Evolutionary conservation across 495 filamentous ascomycete genomes (phyloP).

Genomic region (Emericellopsis terricola): DNA sequence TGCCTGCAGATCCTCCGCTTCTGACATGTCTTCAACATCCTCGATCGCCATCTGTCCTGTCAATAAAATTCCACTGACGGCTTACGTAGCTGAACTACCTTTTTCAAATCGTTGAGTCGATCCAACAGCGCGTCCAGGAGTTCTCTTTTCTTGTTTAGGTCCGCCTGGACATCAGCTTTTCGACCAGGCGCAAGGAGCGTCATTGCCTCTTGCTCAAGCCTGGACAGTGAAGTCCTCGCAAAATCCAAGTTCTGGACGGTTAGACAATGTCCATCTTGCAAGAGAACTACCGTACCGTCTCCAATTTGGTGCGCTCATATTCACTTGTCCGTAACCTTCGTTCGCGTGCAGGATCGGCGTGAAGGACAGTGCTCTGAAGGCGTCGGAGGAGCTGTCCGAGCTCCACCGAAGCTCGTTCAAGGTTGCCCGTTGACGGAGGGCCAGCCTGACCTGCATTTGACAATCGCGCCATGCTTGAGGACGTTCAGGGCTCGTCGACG

Average conservation of each 20-base stretch:
- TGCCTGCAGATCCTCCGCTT: constrained; percentile 31
- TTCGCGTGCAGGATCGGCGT: constrained; percentile 40
- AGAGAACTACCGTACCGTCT: constrained; percentile 30
- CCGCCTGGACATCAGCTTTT: constrained; percentile 46
- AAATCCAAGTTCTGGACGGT: constrained; percentile 54
- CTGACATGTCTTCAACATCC: constrained; percentile 23
- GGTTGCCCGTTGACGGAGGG: not conserved
- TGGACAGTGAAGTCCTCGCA: constrained; percentile 55
- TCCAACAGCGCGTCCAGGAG: constrained; percentile 39
- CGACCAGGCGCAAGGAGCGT: constrained; percentile 43
- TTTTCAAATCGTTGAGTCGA: constrained; percentile 40
- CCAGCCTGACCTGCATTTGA: not conserved
- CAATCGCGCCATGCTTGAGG: not conserved
- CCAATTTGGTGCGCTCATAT: constrained; percentile 51
- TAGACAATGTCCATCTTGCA: not conserved
- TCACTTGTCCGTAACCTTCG: constrained; percentile 39
- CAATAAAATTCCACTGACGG: not conserved
- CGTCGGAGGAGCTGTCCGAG: constrained; percentile 57
- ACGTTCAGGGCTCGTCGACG: too few relatives aligned
- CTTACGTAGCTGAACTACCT: constrained; percentile 17
- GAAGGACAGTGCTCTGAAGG: constrained; percentile 54
- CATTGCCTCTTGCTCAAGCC: constrained; percentile 56
- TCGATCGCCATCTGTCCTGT: not conserved
- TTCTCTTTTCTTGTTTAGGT: constrained; percentile 45
- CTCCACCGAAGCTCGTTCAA: constrained; percentile 23